These are phyloP conservation scores for Pilatotrama ljubarskyi DNA, from an alignment of 768 basidiomycete species.

Conservation along the genomic window DNA sequence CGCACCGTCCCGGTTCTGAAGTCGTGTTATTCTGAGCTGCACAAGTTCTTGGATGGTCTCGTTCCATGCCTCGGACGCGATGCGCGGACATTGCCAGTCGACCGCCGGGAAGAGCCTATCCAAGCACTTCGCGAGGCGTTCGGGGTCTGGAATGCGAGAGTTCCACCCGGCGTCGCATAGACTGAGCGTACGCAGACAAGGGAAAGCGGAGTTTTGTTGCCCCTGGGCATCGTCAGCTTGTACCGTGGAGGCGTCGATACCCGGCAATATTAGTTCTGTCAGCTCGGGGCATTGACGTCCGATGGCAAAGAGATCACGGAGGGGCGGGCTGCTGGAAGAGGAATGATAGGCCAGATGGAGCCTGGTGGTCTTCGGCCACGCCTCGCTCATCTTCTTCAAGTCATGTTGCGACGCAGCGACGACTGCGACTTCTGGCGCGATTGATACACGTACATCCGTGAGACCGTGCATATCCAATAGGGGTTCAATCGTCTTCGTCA, in stretches of 20 bases:
- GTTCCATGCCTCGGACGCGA: conserved; percentile 5
- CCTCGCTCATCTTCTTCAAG: conserved; percentile 2
- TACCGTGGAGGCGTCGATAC: conserved; percentile 3
- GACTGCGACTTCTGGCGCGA: background rate
- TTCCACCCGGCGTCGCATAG: conserved; percentile 4
- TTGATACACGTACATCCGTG: background rate
- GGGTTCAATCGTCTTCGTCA: conserved; percentile 3
- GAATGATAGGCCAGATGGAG: conserved; percentile 5
- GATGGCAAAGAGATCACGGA: conserved; percentile 1
- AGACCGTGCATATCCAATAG: conserved; percentile 12
- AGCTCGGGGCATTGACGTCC: conserved; percentile 2
- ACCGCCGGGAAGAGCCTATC: conserved; percentile 13
- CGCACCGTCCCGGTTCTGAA: background rate
- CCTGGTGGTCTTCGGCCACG: conserved; percentile 12
- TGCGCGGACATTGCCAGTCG: conserved; percentile 11
- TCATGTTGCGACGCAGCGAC: conserved; percentile 9
- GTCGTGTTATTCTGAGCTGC: conserved; percentile 3
- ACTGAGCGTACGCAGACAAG: background rate
- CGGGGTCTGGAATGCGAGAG: conserved; percentile 12
- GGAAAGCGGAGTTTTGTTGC: background rate
- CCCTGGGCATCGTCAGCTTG: background rate
- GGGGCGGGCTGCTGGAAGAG: background rate
- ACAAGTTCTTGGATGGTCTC: conserved; percentile 17
- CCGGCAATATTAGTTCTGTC: conserved; percentile 8
- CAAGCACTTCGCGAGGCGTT: background rate